Base-by-base conservation (phyloP, 768 basidiomycete genomes). In the Asterophora lycoperdoides region DNA sequence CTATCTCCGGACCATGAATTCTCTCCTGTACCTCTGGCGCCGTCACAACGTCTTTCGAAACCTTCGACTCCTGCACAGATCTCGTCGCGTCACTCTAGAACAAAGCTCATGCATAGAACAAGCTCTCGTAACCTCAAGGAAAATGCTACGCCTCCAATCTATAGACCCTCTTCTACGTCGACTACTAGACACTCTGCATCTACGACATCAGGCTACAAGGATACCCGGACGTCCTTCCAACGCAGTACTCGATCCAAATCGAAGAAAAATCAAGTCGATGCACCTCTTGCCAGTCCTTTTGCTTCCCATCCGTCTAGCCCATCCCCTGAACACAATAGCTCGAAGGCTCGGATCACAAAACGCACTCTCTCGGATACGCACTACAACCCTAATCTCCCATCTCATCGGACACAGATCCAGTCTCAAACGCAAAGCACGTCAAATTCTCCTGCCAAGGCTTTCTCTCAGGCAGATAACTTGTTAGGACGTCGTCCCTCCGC, bases 401-500 rank as follows among this genome's bases (percentile, higher is more conserved):
- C 46, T 3, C 40, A 46, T 15, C 49, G 49, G 35, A 28, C n/a
- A 19, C 44, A 49, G 28, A 13, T 29, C 17, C 20, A 46, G 17
- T 14, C n/a, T 18, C 56, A 55, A 32, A 37, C 48, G 26, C 58
- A 55, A 26, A 62, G 58, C 50, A 55, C 59, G 1, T 28, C 48
- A 10, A 56, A 47, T 17, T 60, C 60, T n/a, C 60, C 60, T 18
- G 45, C 28, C 5, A 26, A 39, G 10, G 29, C 17, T 6, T 19
- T 32, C 17, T 8, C 37, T n/a, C 50, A 54, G 26, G 44, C 29
- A 7, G 50, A 53, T n/a, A 32, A 9, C 19, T 20, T 49, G 17
- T 55, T 46, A 37, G 36, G 26, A 13, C 55, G 61, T 13, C 61
- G 63, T 23, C 63, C 63, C 20, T 63, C 63, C 3, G 61, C 58